Evolutionary conservation across 2,329 filamentous ascomycete genomes (phyloP).

Genomic region (Neonectria neomacrospora): DNA sequence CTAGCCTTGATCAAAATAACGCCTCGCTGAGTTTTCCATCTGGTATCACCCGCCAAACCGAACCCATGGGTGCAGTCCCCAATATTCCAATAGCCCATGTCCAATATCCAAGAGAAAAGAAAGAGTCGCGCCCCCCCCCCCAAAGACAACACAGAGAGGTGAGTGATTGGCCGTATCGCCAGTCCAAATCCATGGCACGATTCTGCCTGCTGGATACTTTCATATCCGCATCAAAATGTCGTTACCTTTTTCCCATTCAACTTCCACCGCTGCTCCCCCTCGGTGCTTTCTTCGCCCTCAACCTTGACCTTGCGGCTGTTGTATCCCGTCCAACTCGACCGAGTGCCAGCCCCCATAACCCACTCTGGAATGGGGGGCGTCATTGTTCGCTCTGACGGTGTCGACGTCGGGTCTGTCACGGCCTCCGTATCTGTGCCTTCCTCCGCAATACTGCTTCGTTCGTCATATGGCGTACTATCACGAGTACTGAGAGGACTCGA

Average conservation of each 20-base stretch:
- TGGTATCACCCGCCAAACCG: constrained; percentile 20
- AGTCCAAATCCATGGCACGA: constrained; percentile 12
- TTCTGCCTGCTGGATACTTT: constrained; percentile 30
- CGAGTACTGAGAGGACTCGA: constrained; percentile 61
- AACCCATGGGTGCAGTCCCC: constrained; percentile 11
- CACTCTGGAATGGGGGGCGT: constrained; percentile 72
- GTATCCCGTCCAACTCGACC: constrained; percentile 61
- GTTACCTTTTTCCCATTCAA: constrained; percentile 29
- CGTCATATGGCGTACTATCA: constrained; percentile 54
- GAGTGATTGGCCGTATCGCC: constrained; percentile 19
- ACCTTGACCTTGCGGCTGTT: constrained; percentile 50
- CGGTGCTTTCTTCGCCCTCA: constrained; percentile 26
- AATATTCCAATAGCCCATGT: constrained; percentile 3
- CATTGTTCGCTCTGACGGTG: constrained; percentile 57
- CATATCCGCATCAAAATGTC: constrained; percentile 27
- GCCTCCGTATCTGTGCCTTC: constrained; percentile 42
- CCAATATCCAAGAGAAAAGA: background rate
- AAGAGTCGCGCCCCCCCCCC: background rate
- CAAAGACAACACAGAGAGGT: constrained; percentile 3
- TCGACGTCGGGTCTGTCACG: constrained; percentile 26
- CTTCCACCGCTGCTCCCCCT: constrained; percentile 10
- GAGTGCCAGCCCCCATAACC: constrained; percentile 65
- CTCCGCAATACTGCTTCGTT: constrained; percentile 40
- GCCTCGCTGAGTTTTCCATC: constrained; percentile 22
- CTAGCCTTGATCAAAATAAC: constrained; percentile 22